Evolutionary conservation across 192 early-diverging fungal species (phyloP).

Genomic region (Phlyctochytrium bullatum): DNA sequence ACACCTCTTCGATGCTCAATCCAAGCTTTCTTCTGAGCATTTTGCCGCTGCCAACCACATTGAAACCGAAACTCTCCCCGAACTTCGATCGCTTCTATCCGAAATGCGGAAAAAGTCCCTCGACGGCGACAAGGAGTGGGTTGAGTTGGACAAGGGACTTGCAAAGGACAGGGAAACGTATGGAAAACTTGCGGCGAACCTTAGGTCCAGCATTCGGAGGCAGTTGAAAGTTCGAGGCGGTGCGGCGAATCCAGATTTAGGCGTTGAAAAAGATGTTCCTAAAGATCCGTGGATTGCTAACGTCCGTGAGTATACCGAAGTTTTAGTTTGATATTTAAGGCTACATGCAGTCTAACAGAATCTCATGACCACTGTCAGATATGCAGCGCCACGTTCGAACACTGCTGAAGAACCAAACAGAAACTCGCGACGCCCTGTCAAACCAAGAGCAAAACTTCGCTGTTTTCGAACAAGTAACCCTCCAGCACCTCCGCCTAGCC

Average conservation of each 20-base stretch:
- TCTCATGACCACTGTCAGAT: too few relatives aligned
- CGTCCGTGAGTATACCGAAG: constrained; percentile 26
- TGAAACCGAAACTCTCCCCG: constrained; percentile 43
- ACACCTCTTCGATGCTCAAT: constrained; percentile 32
- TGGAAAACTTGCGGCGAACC: constrained; percentile 27
- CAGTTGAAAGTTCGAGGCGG: constrained; percentile 12
- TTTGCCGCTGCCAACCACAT: constrained; percentile 29
- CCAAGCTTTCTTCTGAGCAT: constrained; percentile 24
- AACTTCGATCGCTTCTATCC: constrained; percentile 31
- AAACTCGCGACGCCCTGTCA: constrained; percentile 32
- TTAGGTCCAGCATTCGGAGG: constrained; percentile 24
- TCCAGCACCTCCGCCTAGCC: constrained; percentile 41
- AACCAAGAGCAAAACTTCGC: constrained; percentile 44
- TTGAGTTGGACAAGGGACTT: constrained; percentile 36
- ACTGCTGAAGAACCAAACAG: constrained; percentile 36
- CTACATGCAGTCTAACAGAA: too few relatives aligned
- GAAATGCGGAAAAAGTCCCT: constrained; percentile 33
- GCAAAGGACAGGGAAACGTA: constrained; percentile 32
- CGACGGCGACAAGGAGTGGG: constrained; percentile 44
- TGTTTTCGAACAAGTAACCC: constrained; percentile 40
- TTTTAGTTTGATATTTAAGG: too few relatives aligned
- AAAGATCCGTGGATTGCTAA: constrained; percentile 50
- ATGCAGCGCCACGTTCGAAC: constrained; percentile 39
- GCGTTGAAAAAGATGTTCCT: constrained; percentile 24
- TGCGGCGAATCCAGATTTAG: constrained; percentile 18